These are phyloP conservation scores for Pythium phragmiticola DNA, from an alignment of 352 stramenopile genomes.

Conservation along the genomic window DNA sequence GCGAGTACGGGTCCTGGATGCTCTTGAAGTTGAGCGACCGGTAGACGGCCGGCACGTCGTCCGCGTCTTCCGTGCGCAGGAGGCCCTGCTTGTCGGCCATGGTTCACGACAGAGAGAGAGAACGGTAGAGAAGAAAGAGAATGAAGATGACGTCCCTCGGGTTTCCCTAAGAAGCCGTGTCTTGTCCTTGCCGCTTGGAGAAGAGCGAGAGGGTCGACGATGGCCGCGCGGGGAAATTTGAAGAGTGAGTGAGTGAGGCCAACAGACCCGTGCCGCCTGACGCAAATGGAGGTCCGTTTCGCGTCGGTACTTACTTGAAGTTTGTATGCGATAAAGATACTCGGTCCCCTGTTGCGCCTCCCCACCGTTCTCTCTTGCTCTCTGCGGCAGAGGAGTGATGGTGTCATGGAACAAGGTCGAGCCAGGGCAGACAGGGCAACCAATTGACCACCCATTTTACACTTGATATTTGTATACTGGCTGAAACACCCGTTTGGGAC, in stretches of 20 bases:
- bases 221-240: conserved; percentile 13
- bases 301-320: not conserved
- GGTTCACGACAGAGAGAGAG: not conserved
- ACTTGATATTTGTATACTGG: conserved; percentile 8
- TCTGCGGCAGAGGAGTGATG: conserved; percentile 9
- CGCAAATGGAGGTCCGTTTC: not conserved
- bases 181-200: too few species aligned
- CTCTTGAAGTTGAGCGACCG: conserved; percentile 70
- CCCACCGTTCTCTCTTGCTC: not conserved
- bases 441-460: not conserved
- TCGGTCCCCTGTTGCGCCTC: not conserved
- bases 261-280: not conserved
- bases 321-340: conserved; percentile 13
- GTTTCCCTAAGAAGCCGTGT: not conserved
- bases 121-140: not conserved
- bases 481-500: conserved; percentile 13
- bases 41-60: conserved; percentile 62
- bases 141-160: not conserved
- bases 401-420: not conserved
- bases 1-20: conserved; percentile 73
- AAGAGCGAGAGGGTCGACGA: not conserved
- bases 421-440: conserved; percentile 14
- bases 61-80: conserved; percentile 20
- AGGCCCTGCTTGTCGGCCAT: conserved; percentile 36
- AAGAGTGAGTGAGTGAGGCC: conserved; percentile 20